Evolutionary conservation across 2,329 filamentous ascomycete species (phyloP), one percentile per base, ranked within the genome.

Genomic region (Verticillium alfalfae): DNA sequence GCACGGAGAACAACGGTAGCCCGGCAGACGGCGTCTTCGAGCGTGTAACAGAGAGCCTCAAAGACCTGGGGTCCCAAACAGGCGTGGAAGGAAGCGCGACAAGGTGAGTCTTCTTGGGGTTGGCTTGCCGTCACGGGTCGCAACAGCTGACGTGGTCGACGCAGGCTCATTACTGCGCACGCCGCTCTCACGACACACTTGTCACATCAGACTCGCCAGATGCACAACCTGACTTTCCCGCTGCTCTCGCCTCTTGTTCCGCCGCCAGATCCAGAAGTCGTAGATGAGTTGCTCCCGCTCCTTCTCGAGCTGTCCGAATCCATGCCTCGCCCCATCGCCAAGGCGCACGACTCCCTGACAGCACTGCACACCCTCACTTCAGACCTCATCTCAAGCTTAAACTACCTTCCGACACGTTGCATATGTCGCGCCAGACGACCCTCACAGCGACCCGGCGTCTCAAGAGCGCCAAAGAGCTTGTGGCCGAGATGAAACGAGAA

Each of bases 351-450:
- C 67, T 91, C 90, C 10, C 78, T 93, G 56, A 82, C 87, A 62
- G 83, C 85, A 26, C 81, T 94, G 59, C 88, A 92, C 71, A 81
- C 84, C 7, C 81, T 91, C 65, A 93, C 90, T 0, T 80, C 85
- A 34, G 90, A 93, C 64, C 79, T 94, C 34, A 85, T 94, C 9
- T 85, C 92, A 69, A 91, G 92, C 7, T 84, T 99, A 56, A 92
- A 92, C 68, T 90, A 92, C 67, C 81, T 99, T 92, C 91, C 7
- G 95, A 99, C 73, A 93, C 92, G 3, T 81, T 99, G 38, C 94
- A 98, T 75, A 97, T 98, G 89, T 93, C 90, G 37, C 88, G 92
- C 13, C 94, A 98, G 75, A 90, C 91, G 1, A 95, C 92, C 0
- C 90, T 88, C 3, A 89, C 90, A 10, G 95, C 94, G 1, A 88